A percentile compares a stretch with the other conserved stretches of the same genome.
These are phyloP conservation scores for Sphagnurus paluster DNA, from an alignment of 1,284 basidiomycete genomes.

Conservation along the genomic window DNA sequence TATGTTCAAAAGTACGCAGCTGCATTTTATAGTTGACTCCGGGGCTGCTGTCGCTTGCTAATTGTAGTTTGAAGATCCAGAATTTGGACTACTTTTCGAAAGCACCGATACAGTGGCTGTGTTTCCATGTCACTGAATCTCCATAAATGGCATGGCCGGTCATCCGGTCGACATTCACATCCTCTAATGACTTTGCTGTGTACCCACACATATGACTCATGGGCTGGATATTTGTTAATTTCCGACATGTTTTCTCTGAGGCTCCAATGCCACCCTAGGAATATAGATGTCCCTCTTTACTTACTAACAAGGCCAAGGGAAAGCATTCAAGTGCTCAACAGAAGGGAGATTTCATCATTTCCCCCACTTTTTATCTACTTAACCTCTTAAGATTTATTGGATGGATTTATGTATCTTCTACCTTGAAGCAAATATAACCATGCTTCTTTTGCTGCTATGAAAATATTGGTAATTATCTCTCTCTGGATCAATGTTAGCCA, in stretches of 20 bases:
- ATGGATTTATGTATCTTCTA: no score
- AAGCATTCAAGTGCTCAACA: neutral
- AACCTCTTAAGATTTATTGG: no score
- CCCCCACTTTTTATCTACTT: no score
- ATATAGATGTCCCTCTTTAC: neutral
- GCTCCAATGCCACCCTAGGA: neutral
- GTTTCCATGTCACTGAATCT: neutral
- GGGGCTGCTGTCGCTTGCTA: conserved; percentile 9
- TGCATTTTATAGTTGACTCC: conserved; percentile 21
- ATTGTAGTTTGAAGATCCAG: neutral
- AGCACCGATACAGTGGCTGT: conserved; percentile 3
- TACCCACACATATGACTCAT: neutral
- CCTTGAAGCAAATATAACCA: no score
- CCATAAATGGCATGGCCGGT: neutral
- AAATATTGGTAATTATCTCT: no score
- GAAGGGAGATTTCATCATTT: no score
- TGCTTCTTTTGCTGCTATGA: no score
- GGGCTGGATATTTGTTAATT: conserved; percentile 2
- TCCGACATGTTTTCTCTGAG: neutral
- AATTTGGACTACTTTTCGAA: conserved; percentile 12
- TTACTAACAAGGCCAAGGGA: neutral
- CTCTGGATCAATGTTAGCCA: no score
- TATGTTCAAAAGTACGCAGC: conserved; percentile 3
- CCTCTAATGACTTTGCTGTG: conserved; percentile 5
- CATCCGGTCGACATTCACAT: neutral